Evolutionary conservation across 2,329 filamentous ascomycete genomes (phyloP).

Genomic region (Aspergillus quadrilineatus): DNA sequence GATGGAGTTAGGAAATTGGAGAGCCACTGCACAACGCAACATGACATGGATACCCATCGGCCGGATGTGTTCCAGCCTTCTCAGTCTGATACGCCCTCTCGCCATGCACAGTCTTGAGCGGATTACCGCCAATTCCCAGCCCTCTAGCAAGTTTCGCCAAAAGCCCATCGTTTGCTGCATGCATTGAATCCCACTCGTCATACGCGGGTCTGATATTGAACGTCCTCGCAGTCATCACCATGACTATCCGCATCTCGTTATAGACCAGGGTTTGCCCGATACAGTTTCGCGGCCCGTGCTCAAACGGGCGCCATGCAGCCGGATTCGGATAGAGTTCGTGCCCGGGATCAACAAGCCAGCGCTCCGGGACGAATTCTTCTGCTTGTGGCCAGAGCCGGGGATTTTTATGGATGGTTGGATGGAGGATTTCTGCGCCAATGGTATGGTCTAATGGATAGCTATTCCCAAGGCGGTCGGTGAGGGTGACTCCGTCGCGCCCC

Average conservation of each 20-base stretch:
- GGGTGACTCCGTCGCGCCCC: background rate
- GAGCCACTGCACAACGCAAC: background rate
- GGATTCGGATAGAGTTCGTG: background rate
- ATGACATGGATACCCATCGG: background rate
- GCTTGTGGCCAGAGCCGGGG: conserved; percentile 3
- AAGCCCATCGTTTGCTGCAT: background rate
- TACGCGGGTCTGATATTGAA: conserved; percentile 10
- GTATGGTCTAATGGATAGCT: background rate
- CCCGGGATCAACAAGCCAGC: conserved; percentile 3
- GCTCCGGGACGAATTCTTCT: conserved; percentile 11
- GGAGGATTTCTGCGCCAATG: background rate
- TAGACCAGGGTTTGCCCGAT: conserved; percentile 10
- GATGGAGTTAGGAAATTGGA: no score
- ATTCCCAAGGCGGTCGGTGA: background rate
- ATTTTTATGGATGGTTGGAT: conserved; percentile 6
- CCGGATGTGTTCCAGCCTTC: background rate
- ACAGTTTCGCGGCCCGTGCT: conserved; percentile 13
- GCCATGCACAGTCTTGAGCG: conserved; percentile 1
- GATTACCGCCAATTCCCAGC: background rate
- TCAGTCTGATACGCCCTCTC: background rate
- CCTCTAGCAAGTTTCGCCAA: background rate
- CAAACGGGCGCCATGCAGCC: conserved; percentile 15
- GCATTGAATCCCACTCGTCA: background rate
- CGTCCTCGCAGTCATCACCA: conserved; percentile 3
- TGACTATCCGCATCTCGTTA: conserved; percentile 1